Base-by-base conservation (phyloP, 2,329 filamentous ascomycete species). In the Penicillium vulpinum region DNA sequence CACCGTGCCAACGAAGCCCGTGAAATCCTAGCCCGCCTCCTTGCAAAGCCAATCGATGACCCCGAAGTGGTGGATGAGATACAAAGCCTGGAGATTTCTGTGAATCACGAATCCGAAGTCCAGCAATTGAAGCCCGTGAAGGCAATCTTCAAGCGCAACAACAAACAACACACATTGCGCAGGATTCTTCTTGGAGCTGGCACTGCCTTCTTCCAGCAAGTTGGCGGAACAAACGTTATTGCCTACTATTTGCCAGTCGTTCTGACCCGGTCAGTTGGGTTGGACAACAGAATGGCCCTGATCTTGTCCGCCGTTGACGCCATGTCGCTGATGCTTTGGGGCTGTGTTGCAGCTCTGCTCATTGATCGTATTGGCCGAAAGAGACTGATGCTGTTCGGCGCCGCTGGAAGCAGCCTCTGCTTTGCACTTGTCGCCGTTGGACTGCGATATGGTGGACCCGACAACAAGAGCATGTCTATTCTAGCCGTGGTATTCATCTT, bases 351-450 rank as follows among this genome's bases (percentile, higher is more conserved):
- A 7, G 75, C 75, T 57, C 75, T 79, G 45, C 70, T 78, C n/a
- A 78, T 80, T 54, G 78, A 80, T 51, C 67, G 74, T 15, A 76
- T 74, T 45, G 78, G 77, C 10, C 70, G 78, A 8, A 69, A 75
- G n/a, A 73, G 70, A 57, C 70, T 80, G 38, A 76, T 80, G 76
- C 77, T 80, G 69, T 64, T 60, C 26, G 75, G 73, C 5, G 75
- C 77, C 47, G 69, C 70, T 4, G 78, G 75, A 13, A 78, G 75
- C 58, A 75, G 72, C 2, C 75, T 75, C n/a, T 81, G 77, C 62
- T 80, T 76, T 71, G 72, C 75, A 31, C 65, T 76, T 13, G 78
- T 79, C 39, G 73, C 76, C 1, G 75, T 77, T 26, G 71, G 74
- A 0, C 68, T 76, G 11, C 75, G 75, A 2, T 63, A 75, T 21